Evolutionary conservation across 805 yeast species (phyloP), one percentile per base, ranked within the genome.

Genomic region (Wickerhamomyces canadensis): DNA sequence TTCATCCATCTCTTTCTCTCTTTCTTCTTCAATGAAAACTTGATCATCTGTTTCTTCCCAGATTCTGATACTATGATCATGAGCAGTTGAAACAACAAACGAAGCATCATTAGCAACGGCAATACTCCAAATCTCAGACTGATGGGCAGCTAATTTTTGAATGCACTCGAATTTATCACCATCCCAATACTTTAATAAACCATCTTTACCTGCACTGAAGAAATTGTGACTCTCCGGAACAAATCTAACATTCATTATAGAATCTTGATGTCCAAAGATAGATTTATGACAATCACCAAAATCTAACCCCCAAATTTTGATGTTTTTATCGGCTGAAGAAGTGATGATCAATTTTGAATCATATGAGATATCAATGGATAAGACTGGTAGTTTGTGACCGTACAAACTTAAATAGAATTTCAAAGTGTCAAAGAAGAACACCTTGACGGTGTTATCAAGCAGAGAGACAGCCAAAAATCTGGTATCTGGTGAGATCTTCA

Each of bases 201-300:
- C 88, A 61, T 93, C 99, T 55, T 93, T 93, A 24, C 91, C 81
- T 40, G 86, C 79, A 39, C 95, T 81, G 64, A 93, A 84, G 61
- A 93, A 89, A 58, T 89, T 78, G 57, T 91, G 96, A 12, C 84
- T 71, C n/a, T 78, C 80, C 2, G 94, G 91, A 35, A 88, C 70
- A 54, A 93, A 93, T 43, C 68, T 74, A 22, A 91, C 95, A 45
- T 74, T 72, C 95, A 91, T 86, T 41, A 93, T 85, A 4, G 96
- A 82, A 59, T 93, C 99, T 54, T 88, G 95, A 58, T 93, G 99
- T 1, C 95, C 99, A 60, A 93, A 93, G 19, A 93, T 77, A 2
- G 98, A 91, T 58, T 83, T 84, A 61, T 93, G 98, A 68, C 98
- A 93, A 62, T 93, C 99, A 62, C 99, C 99, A 62, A 93, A 93